Evolutionary conservation across 805 yeast genomes (phyloP).

Genomic region (Saccharomyces jurei): DNA sequence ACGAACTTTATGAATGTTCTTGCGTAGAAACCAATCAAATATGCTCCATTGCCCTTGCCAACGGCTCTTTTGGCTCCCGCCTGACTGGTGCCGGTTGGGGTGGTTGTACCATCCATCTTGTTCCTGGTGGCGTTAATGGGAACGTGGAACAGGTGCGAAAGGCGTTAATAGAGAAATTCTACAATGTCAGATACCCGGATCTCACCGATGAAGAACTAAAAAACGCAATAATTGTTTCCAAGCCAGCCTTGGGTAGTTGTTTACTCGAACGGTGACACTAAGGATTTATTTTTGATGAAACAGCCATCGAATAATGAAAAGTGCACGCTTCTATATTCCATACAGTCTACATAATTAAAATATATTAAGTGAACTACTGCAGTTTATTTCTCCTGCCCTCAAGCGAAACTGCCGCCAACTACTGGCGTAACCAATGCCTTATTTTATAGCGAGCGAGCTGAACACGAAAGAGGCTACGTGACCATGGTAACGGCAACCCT

Average conservation of each 20-base stretch:
- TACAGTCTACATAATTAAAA: background rate
- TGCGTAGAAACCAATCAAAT: constrained; percentile 46
- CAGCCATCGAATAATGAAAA: background rate
- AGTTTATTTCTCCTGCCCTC: background rate
- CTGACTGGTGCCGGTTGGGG: constrained; percentile 82
- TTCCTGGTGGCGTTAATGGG: constrained; percentile 21
- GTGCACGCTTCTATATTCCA: background rate
- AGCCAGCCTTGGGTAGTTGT: constrained; percentile 48
- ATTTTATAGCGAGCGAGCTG: background rate
- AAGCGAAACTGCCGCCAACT: background rate
- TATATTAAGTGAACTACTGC: no score
- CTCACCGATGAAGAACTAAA: constrained; percentile 39
- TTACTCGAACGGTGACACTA: constrained; percentile 19
- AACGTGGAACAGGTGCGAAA: constrained; percentile 32
- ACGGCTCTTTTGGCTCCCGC: constrained; percentile 59
- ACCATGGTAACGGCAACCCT: background rate
- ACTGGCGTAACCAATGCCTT: background rate
- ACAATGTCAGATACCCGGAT: constrained; percentile 40
- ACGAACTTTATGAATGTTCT: constrained; percentile 44
- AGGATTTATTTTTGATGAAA: background rate
- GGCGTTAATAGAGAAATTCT: constrained; percentile 46
- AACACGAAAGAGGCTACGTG: background rate
- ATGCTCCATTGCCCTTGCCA: constrained; percentile 43
- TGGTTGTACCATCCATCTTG: constrained; percentile 62
- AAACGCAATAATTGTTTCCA: constrained; percentile 47